phyloP scores from a whole-genome alignment of 345 rosid genomes.

The Melaleuca alternifolia region DNA sequence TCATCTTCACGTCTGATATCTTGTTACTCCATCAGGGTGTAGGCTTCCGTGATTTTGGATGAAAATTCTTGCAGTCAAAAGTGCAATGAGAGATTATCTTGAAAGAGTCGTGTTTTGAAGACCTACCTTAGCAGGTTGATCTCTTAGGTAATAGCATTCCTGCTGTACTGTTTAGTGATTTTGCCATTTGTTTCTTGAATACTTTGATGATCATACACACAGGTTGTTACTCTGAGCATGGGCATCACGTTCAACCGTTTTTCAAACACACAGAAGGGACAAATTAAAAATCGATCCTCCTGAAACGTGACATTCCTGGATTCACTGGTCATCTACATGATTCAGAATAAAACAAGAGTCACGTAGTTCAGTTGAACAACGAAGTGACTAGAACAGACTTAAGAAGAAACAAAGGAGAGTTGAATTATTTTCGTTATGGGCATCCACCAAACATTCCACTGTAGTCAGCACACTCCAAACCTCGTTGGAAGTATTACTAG shows the following conservation, averaged over 20 bases:
- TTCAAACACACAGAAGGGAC: not conserved
- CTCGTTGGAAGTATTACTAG: not conserved
- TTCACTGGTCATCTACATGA: not conserved
- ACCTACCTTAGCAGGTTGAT: not conserved
- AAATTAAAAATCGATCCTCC: not conserved
- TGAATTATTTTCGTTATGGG: not conserved
- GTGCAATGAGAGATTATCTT: not conserved
- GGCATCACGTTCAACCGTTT: not conserved
- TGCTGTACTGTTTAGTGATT: not conserved
- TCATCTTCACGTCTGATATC: not conserved
- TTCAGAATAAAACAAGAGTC: not conserved
- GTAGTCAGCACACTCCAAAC: not conserved
- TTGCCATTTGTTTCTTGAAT: not conserved
- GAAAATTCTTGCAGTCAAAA: not conserved
- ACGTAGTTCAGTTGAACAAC: not conserved
- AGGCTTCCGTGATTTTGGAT: not conserved
- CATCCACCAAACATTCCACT: not conserved
- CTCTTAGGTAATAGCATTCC: not conserved
- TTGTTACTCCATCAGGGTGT: not conserved
- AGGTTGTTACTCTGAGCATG: not conserved
- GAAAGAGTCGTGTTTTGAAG: not conserved
- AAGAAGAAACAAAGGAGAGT: too few relatives aligned
- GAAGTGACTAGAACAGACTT: too few relatives aligned
- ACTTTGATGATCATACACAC: not conserved
- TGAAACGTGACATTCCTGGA: not conserved